Evolutionary conservation across 176 grass and related monocot species (phyloP).

Genomic region (Triticum turgidum): DNA sequence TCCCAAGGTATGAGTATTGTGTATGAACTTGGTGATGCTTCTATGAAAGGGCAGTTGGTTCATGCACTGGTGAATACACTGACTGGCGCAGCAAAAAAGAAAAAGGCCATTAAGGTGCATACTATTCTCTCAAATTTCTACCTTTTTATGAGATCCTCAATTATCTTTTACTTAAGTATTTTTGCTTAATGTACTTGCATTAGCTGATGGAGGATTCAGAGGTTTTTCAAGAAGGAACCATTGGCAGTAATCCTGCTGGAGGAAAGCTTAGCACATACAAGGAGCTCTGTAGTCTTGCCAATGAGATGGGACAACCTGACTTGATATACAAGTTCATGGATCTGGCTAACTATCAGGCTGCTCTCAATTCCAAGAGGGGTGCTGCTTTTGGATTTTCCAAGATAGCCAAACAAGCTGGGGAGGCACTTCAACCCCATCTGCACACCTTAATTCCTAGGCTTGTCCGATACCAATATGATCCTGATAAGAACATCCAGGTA

Average conservation of each 20-base stretch:
- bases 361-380: conserved; percentile 94
- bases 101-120: conserved; percentile 87
- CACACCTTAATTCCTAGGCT: conserved; percentile 92
- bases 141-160: conserved; percentile 15
- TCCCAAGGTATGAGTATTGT: conserved; percentile 99
- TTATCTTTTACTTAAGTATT: not conserved
- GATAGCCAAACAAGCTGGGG: conserved; percentile 97
- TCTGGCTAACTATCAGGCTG: conserved; percentile 95
- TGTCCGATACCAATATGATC: conserved; percentile 91
- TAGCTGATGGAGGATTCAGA: conserved; percentile 97
- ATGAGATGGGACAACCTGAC: conserved; percentile 97
- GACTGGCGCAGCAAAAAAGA: conserved; percentile 85
- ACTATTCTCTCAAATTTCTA: conserved; percentile 1
- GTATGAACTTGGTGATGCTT: conserved; percentile 92
- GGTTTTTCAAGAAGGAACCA: conserved; percentile 93
- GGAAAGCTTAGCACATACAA: conserved; percentile 96
- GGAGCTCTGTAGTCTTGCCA: conserved; percentile 89
- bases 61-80: conserved; percentile 88
- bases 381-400: conserved; percentile 99
- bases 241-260: conserved; percentile 77
- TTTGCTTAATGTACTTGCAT: conserved; percentile 35
- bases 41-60: conserved; percentile 87
- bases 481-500: conserved; percentile 99
- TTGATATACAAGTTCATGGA: conserved; percentile 99
- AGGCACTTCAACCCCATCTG: conserved; percentile 88